Conservation (phyloP, 1,139 yeast genomes). For the Chernovozyma sophiae-reginae region DNA sequence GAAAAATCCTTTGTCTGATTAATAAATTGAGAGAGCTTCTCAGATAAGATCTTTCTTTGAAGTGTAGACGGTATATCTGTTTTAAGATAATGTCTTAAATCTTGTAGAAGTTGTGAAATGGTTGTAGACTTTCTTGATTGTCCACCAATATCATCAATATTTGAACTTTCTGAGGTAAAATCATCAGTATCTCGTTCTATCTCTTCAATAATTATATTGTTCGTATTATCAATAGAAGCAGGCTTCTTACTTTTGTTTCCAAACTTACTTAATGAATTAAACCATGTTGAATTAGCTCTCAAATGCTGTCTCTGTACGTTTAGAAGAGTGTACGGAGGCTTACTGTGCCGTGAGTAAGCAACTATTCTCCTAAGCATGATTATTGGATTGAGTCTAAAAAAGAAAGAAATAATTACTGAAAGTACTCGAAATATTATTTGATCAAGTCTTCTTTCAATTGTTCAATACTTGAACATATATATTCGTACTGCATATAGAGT, state of each 20-base stretch:
- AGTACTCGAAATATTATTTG: no score
- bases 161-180: not conserved
- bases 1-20: constrained; percentile 6
- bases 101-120: constrained; percentile 8
- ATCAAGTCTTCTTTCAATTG: no score
- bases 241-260: constrained; percentile 2
- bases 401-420: no score
- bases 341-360: no score
- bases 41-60: constrained; percentile 18
- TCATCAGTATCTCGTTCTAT: constrained; percentile 1
- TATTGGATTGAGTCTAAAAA: no score
- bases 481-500: no score
- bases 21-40: constrained; percentile 19
- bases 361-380: no score
- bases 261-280: constrained; percentile 19
- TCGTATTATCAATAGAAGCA: not conserved
- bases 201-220: constrained; percentile 12
- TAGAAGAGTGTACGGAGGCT: no score
- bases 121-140: not conserved
- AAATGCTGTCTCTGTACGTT: no score
- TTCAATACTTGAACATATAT: no score
- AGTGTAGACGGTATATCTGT: constrained; percentile 22
- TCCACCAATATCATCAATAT: not conserved
- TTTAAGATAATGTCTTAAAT: constrained; percentile 24
- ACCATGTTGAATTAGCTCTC: constrained; percentile 12